phyloP scores from a whole-genome alignment of 352 stramenopile species.

The Globisporangium alternatum region DNA sequence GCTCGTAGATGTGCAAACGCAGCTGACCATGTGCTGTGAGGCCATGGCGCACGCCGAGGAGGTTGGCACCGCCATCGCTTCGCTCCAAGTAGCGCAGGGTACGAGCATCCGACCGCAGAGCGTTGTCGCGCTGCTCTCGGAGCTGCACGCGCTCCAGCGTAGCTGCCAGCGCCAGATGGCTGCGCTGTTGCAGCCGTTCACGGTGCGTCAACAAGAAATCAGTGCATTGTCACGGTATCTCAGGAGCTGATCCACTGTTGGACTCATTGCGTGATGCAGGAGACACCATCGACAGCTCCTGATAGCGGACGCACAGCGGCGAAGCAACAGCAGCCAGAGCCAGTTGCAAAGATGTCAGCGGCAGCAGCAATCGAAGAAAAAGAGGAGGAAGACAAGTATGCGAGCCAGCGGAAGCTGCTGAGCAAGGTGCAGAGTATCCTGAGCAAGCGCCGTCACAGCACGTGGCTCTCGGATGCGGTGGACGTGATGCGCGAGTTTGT shows the following conservation, averaged over 20 bases:
- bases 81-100: slow-evolving; percentile 19
- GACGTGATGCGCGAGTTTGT: slow-evolving; percentile 4
- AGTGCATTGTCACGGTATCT: too few relatives aligned
- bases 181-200: slow-evolving; percentile 14
- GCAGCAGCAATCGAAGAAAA: not conserved
- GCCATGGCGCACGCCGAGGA: slow-evolving; percentile 28
- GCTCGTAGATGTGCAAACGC: slow-evolving; percentile 15
- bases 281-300: not conserved
- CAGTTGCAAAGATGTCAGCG: not conserved
- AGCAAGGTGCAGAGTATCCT: slow-evolving; percentile 2
- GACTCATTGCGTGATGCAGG: not conserved
- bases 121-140: slow-evolving; percentile 26
- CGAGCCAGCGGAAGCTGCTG: not conserved
- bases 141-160: slow-evolving; percentile 32
- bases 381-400: not conserved
- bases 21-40: slow-evolving; percentile 22
- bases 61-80: slow-evolving; percentile 24
- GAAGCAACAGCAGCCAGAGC: not conserved
- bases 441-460: not conserved
- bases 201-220: not conserved
- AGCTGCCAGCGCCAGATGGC: slow-evolving; percentile 17
- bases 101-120: slow-evolving; percentile 10
- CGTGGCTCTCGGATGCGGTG: slow-evolving; percentile 10
- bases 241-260: not conserved
- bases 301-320: not conserved